phyloP scores from a whole-genome alignment of 495 filamentous ascomycete genomes.

The Xylaria acuta region DNA sequence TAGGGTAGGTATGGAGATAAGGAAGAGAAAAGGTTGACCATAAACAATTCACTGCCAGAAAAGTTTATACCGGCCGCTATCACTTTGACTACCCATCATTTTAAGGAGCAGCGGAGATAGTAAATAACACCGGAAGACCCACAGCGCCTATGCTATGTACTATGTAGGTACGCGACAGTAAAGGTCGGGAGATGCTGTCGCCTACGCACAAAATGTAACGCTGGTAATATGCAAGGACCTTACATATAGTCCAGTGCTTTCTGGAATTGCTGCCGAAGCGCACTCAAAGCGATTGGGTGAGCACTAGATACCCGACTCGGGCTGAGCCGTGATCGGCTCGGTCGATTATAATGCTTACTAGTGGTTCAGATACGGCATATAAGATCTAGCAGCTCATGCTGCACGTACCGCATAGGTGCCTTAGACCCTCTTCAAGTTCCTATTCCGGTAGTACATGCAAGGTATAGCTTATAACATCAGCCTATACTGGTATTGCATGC shows the following conservation, averaged over 20 bases:
- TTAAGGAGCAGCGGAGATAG: not conserved
- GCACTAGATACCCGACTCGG: not conserved
- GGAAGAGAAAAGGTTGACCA: not conserved
- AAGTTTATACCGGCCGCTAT: not conserved
- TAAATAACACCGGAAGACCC: constrained; percentile 5
- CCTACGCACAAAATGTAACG: not conserved
- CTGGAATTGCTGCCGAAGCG: not conserved
- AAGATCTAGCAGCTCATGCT: not conserved
- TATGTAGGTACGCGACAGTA: too few species aligned
- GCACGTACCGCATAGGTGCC: constrained; percentile 2
- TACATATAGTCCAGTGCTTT: not conserved
- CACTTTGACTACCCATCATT: not conserved
- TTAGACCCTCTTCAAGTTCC: not conserved
- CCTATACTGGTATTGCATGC: constrained; percentile 2
- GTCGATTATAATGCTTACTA: not conserved
- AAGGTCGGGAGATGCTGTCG: not conserved
- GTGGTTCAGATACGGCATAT: not conserved
- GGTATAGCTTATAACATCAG: not conserved
- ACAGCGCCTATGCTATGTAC: not conserved
- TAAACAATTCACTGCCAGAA: not conserved
- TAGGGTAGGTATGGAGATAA: constrained; percentile 1
- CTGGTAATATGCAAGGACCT: not conserved
- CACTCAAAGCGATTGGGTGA: not conserved
- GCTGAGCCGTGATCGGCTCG: constrained; percentile 6
- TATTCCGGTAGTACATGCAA: not conserved